Percentiles rank a stretch among this genome's conserved stretches.
Conservation (phyloP, 2,329 filamentous ascomycete species). For the Lachnellula willkommii region DNA sequence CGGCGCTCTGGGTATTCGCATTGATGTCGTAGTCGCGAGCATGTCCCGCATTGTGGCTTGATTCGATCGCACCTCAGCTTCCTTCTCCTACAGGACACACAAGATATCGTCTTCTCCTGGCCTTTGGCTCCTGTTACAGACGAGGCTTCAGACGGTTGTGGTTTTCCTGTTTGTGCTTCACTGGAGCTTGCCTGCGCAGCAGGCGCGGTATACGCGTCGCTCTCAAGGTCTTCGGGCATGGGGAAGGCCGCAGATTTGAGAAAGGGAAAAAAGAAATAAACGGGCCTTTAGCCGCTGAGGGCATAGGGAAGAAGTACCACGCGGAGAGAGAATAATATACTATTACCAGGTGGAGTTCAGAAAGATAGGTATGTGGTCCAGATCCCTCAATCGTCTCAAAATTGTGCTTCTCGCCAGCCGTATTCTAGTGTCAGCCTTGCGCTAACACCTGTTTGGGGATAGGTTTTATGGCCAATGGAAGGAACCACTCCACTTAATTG, state of each 20-base stretch:
- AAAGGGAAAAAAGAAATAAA: background rate
- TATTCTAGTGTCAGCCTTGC: too few species aligned
- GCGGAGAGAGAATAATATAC: too few species aligned
- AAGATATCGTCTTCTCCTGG: constrained; percentile 61
- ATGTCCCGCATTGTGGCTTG: constrained; percentile 75
- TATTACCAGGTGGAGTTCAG: too few species aligned
- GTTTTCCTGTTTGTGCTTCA: background rate
- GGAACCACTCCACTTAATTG: too few species aligned
- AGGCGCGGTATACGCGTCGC: background rate
- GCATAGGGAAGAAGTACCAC: too few species aligned
- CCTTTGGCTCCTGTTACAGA: constrained; percentile 4
- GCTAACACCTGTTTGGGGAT: too few species aligned
- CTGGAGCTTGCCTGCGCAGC: background rate
- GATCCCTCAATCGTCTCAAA: too few species aligned
- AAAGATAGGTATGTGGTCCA: too few species aligned
- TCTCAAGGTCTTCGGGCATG: background rate
- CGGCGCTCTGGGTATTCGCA: constrained; percentile 87
- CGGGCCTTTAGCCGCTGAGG: background rate
- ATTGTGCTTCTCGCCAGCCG: too few species aligned
- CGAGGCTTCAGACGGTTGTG: background rate
- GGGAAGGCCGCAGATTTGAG: background rate
- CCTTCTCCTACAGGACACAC: constrained; percentile 74
- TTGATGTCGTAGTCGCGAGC: constrained; percentile 65
- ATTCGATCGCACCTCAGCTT: constrained; percentile 84
- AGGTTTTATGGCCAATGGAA: too few species aligned